Evolutionary conservation across 1,139 yeast genomes (phyloP), one percentile per base, ranked within the genome.

Genomic region (Yamadazyma aaseri): DNA sequence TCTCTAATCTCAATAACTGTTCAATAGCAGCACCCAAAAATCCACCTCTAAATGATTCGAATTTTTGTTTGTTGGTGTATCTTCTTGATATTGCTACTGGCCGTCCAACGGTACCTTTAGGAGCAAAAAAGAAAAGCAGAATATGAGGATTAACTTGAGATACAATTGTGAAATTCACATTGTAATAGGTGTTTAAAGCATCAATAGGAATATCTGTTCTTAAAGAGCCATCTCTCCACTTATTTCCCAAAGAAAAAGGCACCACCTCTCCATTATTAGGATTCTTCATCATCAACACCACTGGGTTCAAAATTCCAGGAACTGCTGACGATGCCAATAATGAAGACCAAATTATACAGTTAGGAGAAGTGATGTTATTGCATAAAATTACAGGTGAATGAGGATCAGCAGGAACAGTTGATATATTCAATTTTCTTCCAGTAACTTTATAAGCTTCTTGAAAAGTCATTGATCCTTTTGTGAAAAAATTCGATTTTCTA

Each of bases 131-230:
- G 57, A 85, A 85, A 22, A 85, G 64, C 37, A 84, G 74, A 29
- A 85, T 82, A 53, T 85, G 95, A 1, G 95, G 94, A 52, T 85
- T 85, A 7, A 84, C 92, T 56, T 85, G 95, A 5, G 89, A 81
- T 18, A 85, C 94, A 34, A 85, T 69, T 3, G 87, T 71, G 53
- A 81, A 85, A 51, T 79, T 83, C 26, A 81, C 90, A 49, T 85
- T 83, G 57, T 81, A 85, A 56, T 81, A 82, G n/a, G 83, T 76
- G 62, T 82, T 82, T 38, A 82, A 63, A 0, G 86, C 75, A 35
- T 76, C 81, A 15, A 81, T 62, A 2, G 90, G 90, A 14, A 82
- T 76, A 50, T 82, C 90, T 0, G 90, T 82, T 33, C 89, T 60
- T 39, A 82, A 58, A 7, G 84, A 76, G 0, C 90, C 90, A 55